phyloP scores from a whole-genome alignment of 2,329 filamentous ascomycete genomes.

The Chaetothyriales sp. region DNA sequence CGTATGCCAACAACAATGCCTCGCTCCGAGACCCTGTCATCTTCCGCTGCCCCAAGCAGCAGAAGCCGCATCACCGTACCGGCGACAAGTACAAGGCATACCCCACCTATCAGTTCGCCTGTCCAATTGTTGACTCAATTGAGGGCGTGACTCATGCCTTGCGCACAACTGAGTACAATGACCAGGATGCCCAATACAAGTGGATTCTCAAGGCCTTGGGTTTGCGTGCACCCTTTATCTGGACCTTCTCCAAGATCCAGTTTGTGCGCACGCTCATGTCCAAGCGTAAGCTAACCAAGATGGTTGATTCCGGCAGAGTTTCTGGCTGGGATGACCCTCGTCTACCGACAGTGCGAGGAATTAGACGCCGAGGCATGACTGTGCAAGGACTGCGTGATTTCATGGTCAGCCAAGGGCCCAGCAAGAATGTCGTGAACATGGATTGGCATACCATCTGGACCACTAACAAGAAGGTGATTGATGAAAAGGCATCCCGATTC shows the following conservation, averaged over 20 bases:
- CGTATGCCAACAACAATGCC: slow-evolving; percentile 82
- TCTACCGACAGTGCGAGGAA: slow-evolving; percentile 37
- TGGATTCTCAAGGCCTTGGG: slow-evolving; percentile 36
- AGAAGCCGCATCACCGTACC: slow-evolving; percentile 46
- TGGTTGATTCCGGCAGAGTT: slow-evolving; percentile 33
- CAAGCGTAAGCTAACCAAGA: slow-evolving; percentile 37
- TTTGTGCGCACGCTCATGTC: slow-evolving; percentile 37
- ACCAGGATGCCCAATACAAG: slow-evolving; percentile 37
- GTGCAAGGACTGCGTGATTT: slow-evolving; percentile 35
- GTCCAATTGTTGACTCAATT: slow-evolving; percentile 46
- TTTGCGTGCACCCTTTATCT: slow-evolving; percentile 32
- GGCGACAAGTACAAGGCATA: slow-evolving; percentile 52
- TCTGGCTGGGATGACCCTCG: slow-evolving; percentile 39
- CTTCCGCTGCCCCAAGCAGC: slow-evolving; percentile 65
- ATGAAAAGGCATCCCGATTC: slow-evolving; percentile 36
- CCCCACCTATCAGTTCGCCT: slow-evolving; percentile 52
- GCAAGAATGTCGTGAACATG: slow-evolving; percentile 34
- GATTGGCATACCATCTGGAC: slow-evolving; percentile 37
- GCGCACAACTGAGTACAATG: slow-evolving; percentile 46
- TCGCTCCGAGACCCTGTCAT: slow-evolving; percentile 93
- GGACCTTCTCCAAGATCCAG: slow-evolving; percentile 40
- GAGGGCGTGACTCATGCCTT: slow-evolving; percentile 52
- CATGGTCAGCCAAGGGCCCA: slow-evolving; percentile 36
- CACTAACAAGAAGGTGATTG: slow-evolving; percentile 66
- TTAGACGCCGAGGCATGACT: slow-evolving; percentile 35